Evolutionary conservation across 768 basidiomycete genomes (phyloP), one percentile per base, ranked within the genome.

Genomic region (Phylloporus sp.): DNA sequence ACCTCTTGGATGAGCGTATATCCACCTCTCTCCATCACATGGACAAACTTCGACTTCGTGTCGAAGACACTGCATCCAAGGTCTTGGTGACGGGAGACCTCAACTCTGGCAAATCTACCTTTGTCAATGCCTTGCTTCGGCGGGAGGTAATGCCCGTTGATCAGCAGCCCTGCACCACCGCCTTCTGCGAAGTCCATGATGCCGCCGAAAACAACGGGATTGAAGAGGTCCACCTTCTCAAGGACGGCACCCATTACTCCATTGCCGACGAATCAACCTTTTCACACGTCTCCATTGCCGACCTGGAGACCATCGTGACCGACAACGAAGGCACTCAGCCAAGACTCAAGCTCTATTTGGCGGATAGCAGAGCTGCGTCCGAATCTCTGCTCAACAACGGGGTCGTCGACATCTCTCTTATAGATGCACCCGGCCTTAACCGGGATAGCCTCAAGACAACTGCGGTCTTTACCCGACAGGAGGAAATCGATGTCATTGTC

Each of bases 81-180:
- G 92, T 99, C 40, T 82, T 99, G 53, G 92, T 99, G 48, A 98
- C 96, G 20, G 96, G 96, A 50, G 96, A 99, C 64, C 77, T 99
- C 49, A 99, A 99, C 65, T 88, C 96, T 28, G 96, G 96, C 59
- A 99, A 99, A 69, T 96, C 93, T 17, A 98, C 96, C 0, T 90
- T 99, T 63, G 91, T 99, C 63, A 99, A 99, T 61, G 90, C 95
- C 5, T 74, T 99, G 27, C 80, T 99, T 5, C 77, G 92, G 37
- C 78, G 92, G 6, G 81, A 90, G 60, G 82, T 96, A 35, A 90
- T 99, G 86, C 93, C 96, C 8, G 84, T 94, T 49, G 96, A 99
- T 67, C 93, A 99, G 63, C 96, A 98, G 64, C 96, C 96, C 4
- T 90, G 93, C 66, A 99, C 96, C 0, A 92, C 92, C 23, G 84